Conservation (phyloP, 2,329 filamentous ascomycete genomes). For the Cladosporium sp. region DNA sequence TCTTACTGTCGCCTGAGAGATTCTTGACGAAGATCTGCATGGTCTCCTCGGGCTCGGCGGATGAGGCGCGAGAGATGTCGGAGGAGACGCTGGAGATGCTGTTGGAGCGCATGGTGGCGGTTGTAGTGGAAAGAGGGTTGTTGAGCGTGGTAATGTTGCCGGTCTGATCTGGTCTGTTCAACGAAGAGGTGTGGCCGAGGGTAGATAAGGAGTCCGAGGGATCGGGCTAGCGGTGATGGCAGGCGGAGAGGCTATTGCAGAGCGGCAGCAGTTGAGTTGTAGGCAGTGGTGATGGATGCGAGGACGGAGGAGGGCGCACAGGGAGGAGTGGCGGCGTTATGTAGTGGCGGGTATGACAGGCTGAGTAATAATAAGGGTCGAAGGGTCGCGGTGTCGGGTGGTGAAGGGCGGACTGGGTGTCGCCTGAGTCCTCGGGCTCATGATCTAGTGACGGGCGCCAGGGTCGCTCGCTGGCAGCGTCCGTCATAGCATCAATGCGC, state of each 20-base stretch:
- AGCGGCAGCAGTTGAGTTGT: conserved; percentile 7
- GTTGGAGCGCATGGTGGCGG: conserved; percentile 37
- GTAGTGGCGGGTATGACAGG: neutral
- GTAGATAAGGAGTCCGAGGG: neutral
- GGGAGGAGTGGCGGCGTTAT: neutral
- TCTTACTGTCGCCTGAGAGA: conserved; percentile 54
- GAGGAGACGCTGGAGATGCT: conserved; percentile 42
- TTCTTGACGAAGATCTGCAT: conserved; percentile 62
- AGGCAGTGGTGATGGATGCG: neutral
- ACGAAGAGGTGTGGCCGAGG: neutral
- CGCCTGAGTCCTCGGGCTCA: neutral
- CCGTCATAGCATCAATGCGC: neutral
- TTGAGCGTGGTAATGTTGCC: neutral
- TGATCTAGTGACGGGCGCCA: neutral
- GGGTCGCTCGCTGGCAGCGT: neutral
- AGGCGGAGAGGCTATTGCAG: neutral
- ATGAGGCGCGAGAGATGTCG: conserved; percentile 32
- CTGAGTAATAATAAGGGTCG: conserved; percentile 10
- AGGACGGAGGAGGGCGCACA: neutral
- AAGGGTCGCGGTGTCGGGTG: neutral
- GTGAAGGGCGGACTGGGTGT: conserved; percentile 1
- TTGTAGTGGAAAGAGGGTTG: neutral
- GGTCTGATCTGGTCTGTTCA: neutral
- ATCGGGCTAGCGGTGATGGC: neutral
- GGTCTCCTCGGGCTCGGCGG: conserved; percentile 45